Conservation (phyloP, 257 asterid species). For the Cordia subcordata region DNA sequence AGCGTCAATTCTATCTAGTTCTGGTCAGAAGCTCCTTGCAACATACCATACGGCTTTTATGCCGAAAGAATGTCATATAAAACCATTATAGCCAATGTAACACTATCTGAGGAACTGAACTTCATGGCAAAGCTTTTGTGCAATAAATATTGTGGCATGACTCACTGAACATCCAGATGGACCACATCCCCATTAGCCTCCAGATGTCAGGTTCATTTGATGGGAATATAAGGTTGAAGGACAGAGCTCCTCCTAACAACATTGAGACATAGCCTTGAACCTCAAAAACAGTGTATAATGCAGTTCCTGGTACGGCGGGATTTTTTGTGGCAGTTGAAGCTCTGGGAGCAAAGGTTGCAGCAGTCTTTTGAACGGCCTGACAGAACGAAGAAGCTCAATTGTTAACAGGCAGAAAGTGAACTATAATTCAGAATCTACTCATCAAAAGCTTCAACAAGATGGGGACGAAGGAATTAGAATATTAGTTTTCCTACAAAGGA, state of each 20-base stretch:
- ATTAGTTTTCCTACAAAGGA: too few relatives aligned
- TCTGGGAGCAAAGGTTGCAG: constrained; percentile 96
- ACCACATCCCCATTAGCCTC: constrained; percentile 99
- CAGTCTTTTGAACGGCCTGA: constrained; percentile 93
- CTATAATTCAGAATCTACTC: too few relatives aligned
- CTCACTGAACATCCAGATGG: constrained; percentile 99
- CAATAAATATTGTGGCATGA: background rate
- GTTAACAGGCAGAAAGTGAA: background rate
- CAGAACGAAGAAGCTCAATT: background rate
- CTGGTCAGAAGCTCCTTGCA: too few relatives aligned
- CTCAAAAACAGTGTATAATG: constrained; percentile 73
- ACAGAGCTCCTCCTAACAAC: constrained; percentile 79
- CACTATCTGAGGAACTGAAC: background rate
- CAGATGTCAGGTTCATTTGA: constrained; percentile 90
- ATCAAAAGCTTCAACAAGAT: background rate
- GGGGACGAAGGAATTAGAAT: background rate
- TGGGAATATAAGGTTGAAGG: constrained; percentile 84
- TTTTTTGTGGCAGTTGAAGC: constrained; percentile 85
- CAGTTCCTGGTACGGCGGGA: constrained; percentile 81
- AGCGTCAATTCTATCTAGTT: too few relatives aligned
- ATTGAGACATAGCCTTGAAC: constrained; percentile 79
- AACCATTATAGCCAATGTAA: background rate
- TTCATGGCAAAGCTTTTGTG: too few relatives aligned
- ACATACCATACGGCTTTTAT: too few relatives aligned
- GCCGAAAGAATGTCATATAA: too few relatives aligned